These are phyloP conservation scores for Phyllachora maydis DNA, from an alignment of 2,329 filamentous ascomycete genomes.

Conservation along the genomic window DNA sequence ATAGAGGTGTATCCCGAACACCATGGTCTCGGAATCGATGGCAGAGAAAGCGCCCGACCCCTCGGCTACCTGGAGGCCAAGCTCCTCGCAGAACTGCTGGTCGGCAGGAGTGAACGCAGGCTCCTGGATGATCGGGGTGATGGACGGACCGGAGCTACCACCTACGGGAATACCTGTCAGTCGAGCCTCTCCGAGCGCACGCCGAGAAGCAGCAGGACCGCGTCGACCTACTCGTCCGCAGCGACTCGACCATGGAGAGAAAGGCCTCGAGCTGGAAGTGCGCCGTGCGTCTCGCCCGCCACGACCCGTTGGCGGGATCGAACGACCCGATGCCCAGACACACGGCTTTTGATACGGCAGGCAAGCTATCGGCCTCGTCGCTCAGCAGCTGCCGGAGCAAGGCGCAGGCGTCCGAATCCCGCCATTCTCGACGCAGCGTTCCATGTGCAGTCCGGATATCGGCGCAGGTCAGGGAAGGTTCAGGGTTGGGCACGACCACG, in stretches of 20 bases:
- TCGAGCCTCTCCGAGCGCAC: too few species aligned
- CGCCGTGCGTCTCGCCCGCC: slow-evolving; percentile 21
- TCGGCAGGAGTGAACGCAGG: slow-evolving; percentile 27
- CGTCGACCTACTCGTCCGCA: too few species aligned
- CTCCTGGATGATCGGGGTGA: slow-evolving; percentile 29
- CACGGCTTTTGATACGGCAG: slow-evolving; percentile 19
- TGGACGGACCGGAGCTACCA: too few species aligned
- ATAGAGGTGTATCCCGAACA: slow-evolving; percentile 44
- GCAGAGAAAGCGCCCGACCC: slow-evolving; percentile 29
- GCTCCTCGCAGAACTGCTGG: slow-evolving; percentile 26
- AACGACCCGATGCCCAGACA: slow-evolving; percentile 35
- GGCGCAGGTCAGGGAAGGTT: slow-evolving; percentile 5
- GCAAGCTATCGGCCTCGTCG: slow-evolving; percentile 5
- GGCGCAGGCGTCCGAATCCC: slow-evolving; percentile 8
- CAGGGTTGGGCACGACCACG: slow-evolving; percentile 5
- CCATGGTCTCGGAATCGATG: slow-evolving; percentile 25
- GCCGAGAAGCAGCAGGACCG: neutral
- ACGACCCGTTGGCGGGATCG: slow-evolving; percentile 23
- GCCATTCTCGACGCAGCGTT: slow-evolving; percentile 6
- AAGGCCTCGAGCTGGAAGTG: slow-evolving; percentile 34
- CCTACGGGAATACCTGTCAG: too few species aligned
- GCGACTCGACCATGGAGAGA: slow-evolving; percentile 18
- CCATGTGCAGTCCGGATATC: slow-evolving; percentile 9
- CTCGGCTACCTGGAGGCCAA: slow-evolving; percentile 29
- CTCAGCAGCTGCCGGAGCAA: slow-evolving; percentile 14